These are phyloP conservation scores for Lepidium campestre DNA, from an alignment of 441 rosid genomes.

Conservation along the genomic window DNA sequence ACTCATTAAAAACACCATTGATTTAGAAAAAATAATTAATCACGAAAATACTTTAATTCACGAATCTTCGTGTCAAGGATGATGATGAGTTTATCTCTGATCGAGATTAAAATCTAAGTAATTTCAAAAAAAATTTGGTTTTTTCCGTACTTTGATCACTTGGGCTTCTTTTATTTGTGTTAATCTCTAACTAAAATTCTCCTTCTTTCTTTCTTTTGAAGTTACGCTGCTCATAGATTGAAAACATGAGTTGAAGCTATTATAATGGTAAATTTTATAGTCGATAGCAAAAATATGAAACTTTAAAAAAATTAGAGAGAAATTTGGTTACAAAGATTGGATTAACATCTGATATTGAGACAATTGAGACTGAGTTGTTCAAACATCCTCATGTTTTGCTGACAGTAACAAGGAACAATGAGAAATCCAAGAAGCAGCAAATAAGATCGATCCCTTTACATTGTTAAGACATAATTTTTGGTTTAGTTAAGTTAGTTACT, in stretches of 20 bases:
- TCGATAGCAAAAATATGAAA: not conserved
- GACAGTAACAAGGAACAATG: too few relatives aligned
- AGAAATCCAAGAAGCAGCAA: too few relatives aligned
- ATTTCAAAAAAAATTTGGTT: too few relatives aligned
- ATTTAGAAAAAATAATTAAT: too few relatives aligned
- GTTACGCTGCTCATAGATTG: constrained; percentile 62
- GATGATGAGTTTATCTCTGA: constrained; percentile 50
- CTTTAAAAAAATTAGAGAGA: not conserved
- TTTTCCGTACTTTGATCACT: not conserved
- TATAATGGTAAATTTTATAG: constrained; percentile 43
- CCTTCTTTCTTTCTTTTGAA: constrained; percentile 7
- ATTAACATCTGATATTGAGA: constrained; percentile 3
- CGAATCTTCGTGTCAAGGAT: constrained; percentile 54
- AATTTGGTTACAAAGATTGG: not conserved
- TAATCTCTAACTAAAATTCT: not conserved
- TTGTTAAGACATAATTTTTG: too few relatives aligned
- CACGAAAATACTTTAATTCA: constrained; percentile 48
- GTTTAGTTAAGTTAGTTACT: too few relatives aligned
- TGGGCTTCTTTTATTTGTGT: not conserved
- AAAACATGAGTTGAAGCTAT: constrained; percentile 77
- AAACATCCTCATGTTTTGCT: constrained; percentile 74
- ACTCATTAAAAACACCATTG: too few relatives aligned
- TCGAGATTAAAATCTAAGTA: constrained; percentile 80
- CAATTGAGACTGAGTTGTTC: constrained; percentile 73
- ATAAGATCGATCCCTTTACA: too few relatives aligned